Base-by-base conservation (phyloP, 179 eudicot species). In the Drosera spatulata region DNA sequence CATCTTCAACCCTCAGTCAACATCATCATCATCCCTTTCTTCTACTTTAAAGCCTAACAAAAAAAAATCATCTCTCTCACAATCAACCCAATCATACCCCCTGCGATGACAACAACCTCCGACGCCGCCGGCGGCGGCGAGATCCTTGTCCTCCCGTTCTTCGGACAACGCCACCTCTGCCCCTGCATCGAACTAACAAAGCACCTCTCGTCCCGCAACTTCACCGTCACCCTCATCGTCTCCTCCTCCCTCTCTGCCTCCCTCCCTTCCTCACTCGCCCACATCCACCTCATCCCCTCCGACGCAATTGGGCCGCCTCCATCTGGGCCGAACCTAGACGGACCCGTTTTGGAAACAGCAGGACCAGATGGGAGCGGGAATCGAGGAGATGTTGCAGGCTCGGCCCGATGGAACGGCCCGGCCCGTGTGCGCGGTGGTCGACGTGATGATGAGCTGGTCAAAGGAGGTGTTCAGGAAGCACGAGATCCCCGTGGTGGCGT, bases 391-490 rank as follows among this genome's bases (percentile, higher is more conserved):
- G 41, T 61, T 84, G 1, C 53, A 68, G 2, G 45, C 50, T 33
- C 62, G 76, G 38, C 50, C 50, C 14, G 39, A 22, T 37, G 65
- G 64, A 8, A 58, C 69, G 40, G 41, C 50, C 60, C 66, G 59
- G 45, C 85, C 85, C 68, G 56, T 53, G 0, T 77, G 79, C 51
- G 91, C 70, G n/a, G 73, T 85, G 41, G 7, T 82, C 11, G 91
- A 85, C 15, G 77, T 82, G 42, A 83, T 83, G 88, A 80, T 85
- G 87, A 71, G 80, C 68, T 78, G 84, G 84, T 72, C 83, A 53
- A 68, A 67, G 57, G 80, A 68, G 13, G 40, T 56, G 3, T 82
- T 82, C 61, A 50, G 6, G 52, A 80, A 71, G 41, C 74, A 69
- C 14, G 63, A 51, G 4, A 63, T 82, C 47, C 93, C 82, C 8